Conservation (phyloP, 768 basidiomycete genomes). For the Panellus pusillus region DNA sequence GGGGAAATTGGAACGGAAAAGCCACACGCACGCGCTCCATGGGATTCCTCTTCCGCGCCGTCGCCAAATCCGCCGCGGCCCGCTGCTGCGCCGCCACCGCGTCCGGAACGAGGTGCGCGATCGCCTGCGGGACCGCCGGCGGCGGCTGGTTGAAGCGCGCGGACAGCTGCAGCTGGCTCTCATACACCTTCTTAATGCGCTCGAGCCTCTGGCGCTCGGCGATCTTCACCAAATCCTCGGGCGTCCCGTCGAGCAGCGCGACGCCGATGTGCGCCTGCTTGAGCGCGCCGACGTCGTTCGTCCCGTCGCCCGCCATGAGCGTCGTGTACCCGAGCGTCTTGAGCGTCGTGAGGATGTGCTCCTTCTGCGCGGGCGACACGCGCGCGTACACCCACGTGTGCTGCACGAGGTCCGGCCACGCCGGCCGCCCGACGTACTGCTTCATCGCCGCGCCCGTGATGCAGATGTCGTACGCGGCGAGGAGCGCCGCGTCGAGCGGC, state of each 20-base stretch:
- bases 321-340: slow-evolving; percentile 89
- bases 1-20: slow-evolving; percentile 32
- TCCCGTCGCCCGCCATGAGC: slow-evolving; percentile 98
- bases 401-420: slow-evolving; percentile 88
- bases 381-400: slow-evolving; percentile 99
- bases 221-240: slow-evolving; percentile 90
- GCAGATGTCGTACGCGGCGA: slow-evolving; percentile 92
- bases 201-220: slow-evolving; percentile 90
- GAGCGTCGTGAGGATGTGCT: slow-evolving; percentile 88
- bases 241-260: slow-evolving; percentile 86
- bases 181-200: slow-evolving; percentile 94
- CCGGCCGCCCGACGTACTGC: no score
- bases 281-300: slow-evolving; percentile 97
- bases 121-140: slow-evolving; percentile 86
- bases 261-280: slow-evolving; percentile 98
- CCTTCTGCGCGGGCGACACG: slow-evolving; percentile 94
- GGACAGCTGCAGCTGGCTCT: slow-evolving; percentile 90
- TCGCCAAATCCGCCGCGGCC: slow-evolving; percentile 63
- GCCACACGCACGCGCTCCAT: slow-evolving; percentile 75
- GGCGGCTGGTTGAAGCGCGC: slow-evolving; percentile 90
- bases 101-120: slow-evolving; percentile 87
- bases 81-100: slow-evolving; percentile 87
- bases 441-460: slow-evolving; percentile 93
- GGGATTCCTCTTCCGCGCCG: slow-evolving; percentile 78
- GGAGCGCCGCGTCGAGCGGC: slow-evolving; percentile 74